Percentiles rank a stretch among this genome's conserved stretches.
Evolutionary conservation across 208 protist genomes (phyloP).

Genomic region (Leishmania tarentolae): DNA sequence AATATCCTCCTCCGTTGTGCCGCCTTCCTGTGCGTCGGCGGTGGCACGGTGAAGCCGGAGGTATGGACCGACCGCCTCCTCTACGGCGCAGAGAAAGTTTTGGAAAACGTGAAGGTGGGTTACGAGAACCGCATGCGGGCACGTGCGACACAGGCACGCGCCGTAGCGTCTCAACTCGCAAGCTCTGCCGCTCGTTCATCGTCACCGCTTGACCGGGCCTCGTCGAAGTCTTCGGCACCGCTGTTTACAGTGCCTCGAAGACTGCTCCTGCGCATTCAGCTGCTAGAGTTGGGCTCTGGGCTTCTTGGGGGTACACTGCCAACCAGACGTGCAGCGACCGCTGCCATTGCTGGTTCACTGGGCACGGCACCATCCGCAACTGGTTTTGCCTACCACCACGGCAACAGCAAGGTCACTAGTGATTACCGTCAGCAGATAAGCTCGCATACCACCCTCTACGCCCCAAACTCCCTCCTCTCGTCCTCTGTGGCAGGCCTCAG

Average conservation of each 20-base stretch:
- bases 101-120: conserved; percentile 11
- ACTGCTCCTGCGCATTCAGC: conserved; percentile 25
- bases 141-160: conserved; percentile 6
- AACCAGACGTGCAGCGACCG: not conserved
- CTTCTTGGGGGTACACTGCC: conserved; percentile 16
- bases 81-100: conserved; percentile 35
- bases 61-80: conserved; percentile 70
- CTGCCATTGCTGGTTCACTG: not conserved
- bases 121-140: conserved; percentile 26
- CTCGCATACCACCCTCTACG: conserved; percentile 7
- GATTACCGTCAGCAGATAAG: not conserved
- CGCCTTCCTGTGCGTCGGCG: conserved; percentile 65
- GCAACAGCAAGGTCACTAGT: not conserved
- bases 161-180: conserved; percentile 4
- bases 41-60: conserved; percentile 56
- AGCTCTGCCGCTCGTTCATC: not conserved
- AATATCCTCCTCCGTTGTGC: conserved; percentile 62
- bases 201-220: conserved; percentile 18
- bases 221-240: not conserved
- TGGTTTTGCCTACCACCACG: not conserved
- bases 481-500: conserved; percentile 17
- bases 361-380: not conserved
- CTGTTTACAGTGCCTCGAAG: not conserved
- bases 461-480: conserved; percentile 11
- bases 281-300: conserved; percentile 27